These are phyloP conservation scores for Solanum neorickii DNA, from an alignment of 257 asterid genomes.

Conservation along the genomic window DNA sequence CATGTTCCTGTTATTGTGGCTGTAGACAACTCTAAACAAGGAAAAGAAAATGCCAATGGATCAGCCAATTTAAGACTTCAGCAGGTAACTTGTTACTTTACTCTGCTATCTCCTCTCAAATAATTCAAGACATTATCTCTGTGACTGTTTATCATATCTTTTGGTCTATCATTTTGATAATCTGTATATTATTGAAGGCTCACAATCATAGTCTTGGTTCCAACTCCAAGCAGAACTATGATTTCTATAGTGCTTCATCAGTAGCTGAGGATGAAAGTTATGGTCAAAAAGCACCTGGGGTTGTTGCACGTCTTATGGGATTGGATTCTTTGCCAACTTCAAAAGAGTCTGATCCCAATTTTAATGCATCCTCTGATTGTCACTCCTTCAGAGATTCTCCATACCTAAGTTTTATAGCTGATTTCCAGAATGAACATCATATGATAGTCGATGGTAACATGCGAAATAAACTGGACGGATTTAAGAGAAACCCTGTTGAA, in stretches of 20 bases:
- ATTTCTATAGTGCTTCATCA: constrained; percentile 46
- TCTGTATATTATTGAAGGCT: constrained; percentile 29
- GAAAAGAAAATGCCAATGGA: constrained; percentile 40
- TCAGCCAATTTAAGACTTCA: constrained; percentile 35
- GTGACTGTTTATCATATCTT: neutral
- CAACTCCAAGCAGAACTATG: constrained; percentile 20
- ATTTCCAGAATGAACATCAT: constrained; percentile 51
- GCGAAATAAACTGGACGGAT: constrained; percentile 76
- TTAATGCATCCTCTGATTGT: constrained; percentile 33
- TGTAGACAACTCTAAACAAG: constrained; percentile 56
- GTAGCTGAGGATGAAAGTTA: constrained; percentile 43
- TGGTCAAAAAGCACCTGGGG: constrained; percentile 76
- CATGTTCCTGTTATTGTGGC: constrained; percentile 6
- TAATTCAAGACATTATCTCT: neutral
- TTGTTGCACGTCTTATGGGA: constrained; percentile 99
- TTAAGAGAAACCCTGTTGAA: constrained; percentile 56
- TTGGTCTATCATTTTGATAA: neutral
- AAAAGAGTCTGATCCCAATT: constrained; percentile 37
- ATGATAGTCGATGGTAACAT: constrained; percentile 66
- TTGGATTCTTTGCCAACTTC: constrained; percentile 73
- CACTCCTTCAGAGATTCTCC: constrained; percentile 54
- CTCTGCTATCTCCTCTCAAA: neutral
- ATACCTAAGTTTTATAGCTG: constrained; percentile 28
- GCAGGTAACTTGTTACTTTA: constrained; percentile 31
- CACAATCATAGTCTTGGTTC: constrained; percentile 39